Base-by-base conservation (phyloP, 108 stramenopile genomes). In the Cyclotella baltica region DNA sequence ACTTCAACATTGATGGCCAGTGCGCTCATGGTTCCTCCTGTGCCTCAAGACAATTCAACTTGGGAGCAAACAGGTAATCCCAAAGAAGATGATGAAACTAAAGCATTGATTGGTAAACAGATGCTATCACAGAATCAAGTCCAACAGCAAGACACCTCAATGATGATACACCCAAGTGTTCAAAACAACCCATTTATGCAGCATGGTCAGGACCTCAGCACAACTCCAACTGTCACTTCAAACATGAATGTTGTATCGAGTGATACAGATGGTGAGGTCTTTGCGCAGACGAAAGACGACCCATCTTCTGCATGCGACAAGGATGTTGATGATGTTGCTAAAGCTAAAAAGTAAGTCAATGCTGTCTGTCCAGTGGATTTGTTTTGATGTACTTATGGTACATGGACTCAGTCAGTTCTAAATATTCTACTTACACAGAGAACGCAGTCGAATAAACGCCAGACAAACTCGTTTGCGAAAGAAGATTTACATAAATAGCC, bases 381-480 rank as follows among this genome's bases (percentile, higher is more conserved):
- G n/a, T n/a, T n/a, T n/a, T n/a, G n/a, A n/a, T n/a, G n/a, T n/a
- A n/a, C n/a, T n/a, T n/a, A n/a, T 8, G 13, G 13, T 43, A 11
- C 10, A 43, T 11, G 8, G 40, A 11, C 40, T 43, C 40, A 13
- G 8, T 43, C 40, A 43, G 10, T 43, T 43, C 40, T 13, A n/a
- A n/a, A n/a, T n/a, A n/a, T n/a, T n/a, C n/a, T n/a, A 88, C 94
- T 65, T 83, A 83, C 90, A 94, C 69, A 89, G 97, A n/a, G 97
- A 98, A 68, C 90, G 97, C 47, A 99, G 98, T 71, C 93, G 98
- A 16, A 97, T 97, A 76, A 96, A 99, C 75, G 98, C 98, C 38
- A 90, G 96, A 28, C 97, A 97, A 73, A 98, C 98, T 8, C 92
- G 98, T 28, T 85, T 98, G 9, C 89, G 97, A 8, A 99, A 99